Base-by-base conservation (phyloP, 169 alveolate species). In the Plasmodium vinckei region DNA sequence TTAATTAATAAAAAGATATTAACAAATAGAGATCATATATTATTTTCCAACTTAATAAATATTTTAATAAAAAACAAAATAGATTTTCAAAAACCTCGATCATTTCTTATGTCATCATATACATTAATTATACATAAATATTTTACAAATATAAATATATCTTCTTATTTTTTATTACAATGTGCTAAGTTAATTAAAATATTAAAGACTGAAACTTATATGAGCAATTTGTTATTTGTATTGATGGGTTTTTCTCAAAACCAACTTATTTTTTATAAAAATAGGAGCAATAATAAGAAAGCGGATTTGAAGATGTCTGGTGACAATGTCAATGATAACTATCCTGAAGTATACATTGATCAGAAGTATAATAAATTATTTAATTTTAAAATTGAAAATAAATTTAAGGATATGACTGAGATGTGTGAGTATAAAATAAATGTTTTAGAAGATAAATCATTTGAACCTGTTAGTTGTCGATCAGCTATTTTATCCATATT, bases 371-470 rank as follows among this genome's bases (percentile, higher is more conserved):
- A 86, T 51, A 70, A 86, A 56, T 21, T 86, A 42, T 39, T 47
- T 42, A 86, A 86, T 70, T 86, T 69, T 49, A 86, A 86, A 27
- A 59, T 86, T 23, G 91, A 70, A 56, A 86, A 86, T 70, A 86
- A 86, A 72, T 70, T 59, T 72, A 59, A 69, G 2, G 91, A 86
- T 21, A 63, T 86, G 65, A 17, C 71, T 51, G 87, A 86, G 42
- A 70, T 59, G 42, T 70, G 56, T 17, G 75, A 86, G 10, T 47
- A 86, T 86, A 87, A 86, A 13, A n/a, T 69, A 63, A 86, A 86
- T 15, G 3, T 53, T 42, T 33, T 82, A 12, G 67, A 44, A 10
- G 42, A 57, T 19, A 65, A 51, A 21, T 15, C 27, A 17, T 17
- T 5, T 5, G 15, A 69, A 69, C 86, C 91, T 19, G 68, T 60